Conservation (phyloP, 306 rosid species). For the Cicer chorassanicum region DNA sequence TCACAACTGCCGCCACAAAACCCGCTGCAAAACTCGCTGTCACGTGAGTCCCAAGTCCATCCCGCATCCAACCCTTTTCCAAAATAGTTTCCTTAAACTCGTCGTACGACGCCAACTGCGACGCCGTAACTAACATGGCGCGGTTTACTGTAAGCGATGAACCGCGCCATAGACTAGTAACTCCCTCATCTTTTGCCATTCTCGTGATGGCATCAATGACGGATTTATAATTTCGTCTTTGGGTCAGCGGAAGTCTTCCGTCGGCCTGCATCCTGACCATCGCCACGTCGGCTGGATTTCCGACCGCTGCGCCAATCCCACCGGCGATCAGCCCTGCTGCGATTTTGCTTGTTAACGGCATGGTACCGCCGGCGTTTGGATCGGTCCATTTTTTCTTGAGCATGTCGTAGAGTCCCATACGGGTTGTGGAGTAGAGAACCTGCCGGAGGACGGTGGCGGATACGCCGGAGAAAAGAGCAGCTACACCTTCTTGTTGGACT, state of each 20-base stretch:
- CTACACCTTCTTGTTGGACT: slow-evolving; percentile 63
- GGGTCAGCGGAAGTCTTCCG: slow-evolving; percentile 62
- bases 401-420: slow-evolving; percentile 77
- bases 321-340: slow-evolving; percentile 64
- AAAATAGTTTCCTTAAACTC: slow-evolving; percentile 68
- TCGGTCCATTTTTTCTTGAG: slow-evolving; percentile 71
- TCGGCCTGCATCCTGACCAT: slow-evolving; percentile 88
- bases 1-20: slow-evolving; percentile 62
- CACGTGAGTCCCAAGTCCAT: slow-evolving; percentile 77
- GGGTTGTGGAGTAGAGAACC: slow-evolving; percentile 69
- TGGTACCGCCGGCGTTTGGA: slow-evolving; percentile 44
- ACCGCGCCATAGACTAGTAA: slow-evolving; percentile 73
- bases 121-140: slow-evolving; percentile 80
- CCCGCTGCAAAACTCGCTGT: slow-evolving; percentile 74
- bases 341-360: slow-evolving; percentile 56
- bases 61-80: slow-evolving; percentile 53
- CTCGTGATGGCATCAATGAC: slow-evolving; percentile 60
- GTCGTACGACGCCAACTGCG: slow-evolving; percentile 74
- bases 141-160: slow-evolving; percentile 69
- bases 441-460: slow-evolving; percentile 86
- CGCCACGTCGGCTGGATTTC: slow-evolving; percentile 77
- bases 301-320: slow-evolving; percentile 63
- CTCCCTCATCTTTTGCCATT: slow-evolving; percentile 60
- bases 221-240: slow-evolving; percentile 65
- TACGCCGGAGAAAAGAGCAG: slow-evolving; percentile 68